phyloP scores from a whole-genome alignment of 352 stramenopile genomes.

The Globisporangium canariense region DNA sequence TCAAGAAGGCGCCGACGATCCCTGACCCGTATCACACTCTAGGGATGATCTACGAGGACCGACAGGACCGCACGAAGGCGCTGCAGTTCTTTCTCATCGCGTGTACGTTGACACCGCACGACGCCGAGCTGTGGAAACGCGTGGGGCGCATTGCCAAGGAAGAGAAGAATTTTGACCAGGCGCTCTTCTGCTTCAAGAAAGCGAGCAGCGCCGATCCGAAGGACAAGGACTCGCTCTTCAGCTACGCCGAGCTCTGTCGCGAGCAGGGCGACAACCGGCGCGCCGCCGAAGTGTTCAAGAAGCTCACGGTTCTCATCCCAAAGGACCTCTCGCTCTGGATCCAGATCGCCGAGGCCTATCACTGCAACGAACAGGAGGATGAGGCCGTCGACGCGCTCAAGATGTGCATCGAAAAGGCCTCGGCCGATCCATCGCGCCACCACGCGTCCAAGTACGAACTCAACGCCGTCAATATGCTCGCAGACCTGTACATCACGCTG shows the following conservation, averaged over 20 bases:
- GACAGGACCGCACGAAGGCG: conserved; percentile 74
- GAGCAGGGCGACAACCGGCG: conserved; percentile 76
- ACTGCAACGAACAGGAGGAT: conserved; percentile 85
- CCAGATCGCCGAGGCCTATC: conserved; percentile 82
- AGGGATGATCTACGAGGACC: conserved; percentile 87
- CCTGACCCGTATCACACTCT: conserved; percentile 85
- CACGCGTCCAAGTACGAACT: conserved; percentile 78
- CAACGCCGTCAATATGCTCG: conserved; percentile 87
- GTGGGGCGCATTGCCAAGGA: conserved; percentile 84
- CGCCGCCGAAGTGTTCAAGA: conserved; percentile 80
- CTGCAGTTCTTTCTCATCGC: conserved; percentile 86
- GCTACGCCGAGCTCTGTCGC: conserved; percentile 74
- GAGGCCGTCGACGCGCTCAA: conserved; percentile 81
- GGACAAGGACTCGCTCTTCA: conserved; percentile 79
- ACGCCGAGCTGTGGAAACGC: conserved; percentile 83
- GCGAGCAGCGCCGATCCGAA: conserved; percentile 76
- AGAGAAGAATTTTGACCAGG: conserved; percentile 83
- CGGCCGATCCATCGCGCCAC: conserved; percentile 51
- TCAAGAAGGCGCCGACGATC: conserved; percentile 87
- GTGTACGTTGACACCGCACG: conserved; percentile 75
- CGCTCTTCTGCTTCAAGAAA: conserved; percentile 85
- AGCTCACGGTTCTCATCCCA: conserved; percentile 64
- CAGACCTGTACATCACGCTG: conserved; percentile 83
- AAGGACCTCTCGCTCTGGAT: conserved; percentile 84
- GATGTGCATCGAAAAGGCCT: conserved; percentile 81